Percentiles rank a stretch among this genome's conserved stretches.
Evolutionary conservation across 2,329 filamentous ascomycete species (phyloP).

Genomic region (Trichoderma cornu-damae): DNA sequence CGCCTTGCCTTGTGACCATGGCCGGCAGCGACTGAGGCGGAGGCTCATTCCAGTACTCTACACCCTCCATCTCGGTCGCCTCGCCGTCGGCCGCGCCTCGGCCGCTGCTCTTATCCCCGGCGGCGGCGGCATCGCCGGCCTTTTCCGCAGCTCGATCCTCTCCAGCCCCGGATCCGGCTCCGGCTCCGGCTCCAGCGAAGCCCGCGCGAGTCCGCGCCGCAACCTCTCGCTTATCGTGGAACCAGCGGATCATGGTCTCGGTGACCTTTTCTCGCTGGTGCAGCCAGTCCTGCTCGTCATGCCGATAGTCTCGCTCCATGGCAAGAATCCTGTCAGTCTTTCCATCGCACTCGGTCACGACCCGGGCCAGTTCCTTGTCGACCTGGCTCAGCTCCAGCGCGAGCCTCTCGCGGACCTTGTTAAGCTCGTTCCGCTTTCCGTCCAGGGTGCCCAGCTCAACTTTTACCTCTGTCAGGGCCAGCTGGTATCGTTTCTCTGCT

Average conservation of each 20-base stretch:
- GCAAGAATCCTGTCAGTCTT: slow-evolving; percentile 33
- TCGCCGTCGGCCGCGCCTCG: slow-evolving; percentile 16
- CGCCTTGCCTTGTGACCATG: not conserved
- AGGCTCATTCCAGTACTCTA: slow-evolving; percentile 13
- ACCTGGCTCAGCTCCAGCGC: slow-evolving; percentile 30
- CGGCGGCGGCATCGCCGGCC: slow-evolving; percentile 20
- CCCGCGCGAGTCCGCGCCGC: not conserved
- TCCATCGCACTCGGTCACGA: slow-evolving; percentile 29
- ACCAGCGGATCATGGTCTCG: slow-evolving; percentile 33
- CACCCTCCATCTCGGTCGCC: slow-evolving; percentile 22
- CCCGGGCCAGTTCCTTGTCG: slow-evolving; percentile 37
- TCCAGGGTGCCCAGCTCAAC: slow-evolving; percentile 29
- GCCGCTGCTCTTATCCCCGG: slow-evolving; percentile 11
- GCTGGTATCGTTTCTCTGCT: slow-evolving; percentile 27
- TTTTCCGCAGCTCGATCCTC: slow-evolving; percentile 20
- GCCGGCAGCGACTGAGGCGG: not conserved
- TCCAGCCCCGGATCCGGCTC: not conserved
- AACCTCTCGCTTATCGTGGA: slow-evolving; percentile 29
- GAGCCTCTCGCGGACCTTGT: slow-evolving; percentile 28
- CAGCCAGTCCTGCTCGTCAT: slow-evolving; percentile 27
- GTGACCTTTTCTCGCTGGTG: slow-evolving; percentile 28
- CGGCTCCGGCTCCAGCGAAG: too few species aligned
- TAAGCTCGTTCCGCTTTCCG: slow-evolving; percentile 28
- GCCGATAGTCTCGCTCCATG: slow-evolving; percentile 32
- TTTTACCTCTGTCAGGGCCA: slow-evolving; percentile 26